Percentiles rank a stretch among this genome's conserved stretches.
Evolutionary conservation across 345 rosid species (phyloP).

Genomic region (Eucalyptus victrix): DNA sequence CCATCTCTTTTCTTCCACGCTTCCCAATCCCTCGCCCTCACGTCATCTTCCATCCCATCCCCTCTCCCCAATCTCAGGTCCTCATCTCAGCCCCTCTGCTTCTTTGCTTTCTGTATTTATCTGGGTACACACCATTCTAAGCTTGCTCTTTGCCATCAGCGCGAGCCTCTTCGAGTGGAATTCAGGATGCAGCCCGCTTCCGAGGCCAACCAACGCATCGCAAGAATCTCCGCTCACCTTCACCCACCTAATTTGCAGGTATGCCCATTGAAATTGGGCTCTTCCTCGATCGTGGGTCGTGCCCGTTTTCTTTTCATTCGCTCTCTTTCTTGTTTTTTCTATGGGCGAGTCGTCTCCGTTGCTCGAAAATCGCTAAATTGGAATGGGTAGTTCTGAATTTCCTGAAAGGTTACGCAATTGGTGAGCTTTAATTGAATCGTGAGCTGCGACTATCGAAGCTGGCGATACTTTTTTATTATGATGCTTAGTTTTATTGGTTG

Average conservation of each 20-base stretch:
- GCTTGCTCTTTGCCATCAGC: neutral
- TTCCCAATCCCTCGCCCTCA: constrained; percentile 4
- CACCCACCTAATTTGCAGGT: constrained; percentile 36
- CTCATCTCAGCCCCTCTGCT: neutral
- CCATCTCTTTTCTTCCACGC: neutral
- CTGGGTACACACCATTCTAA: neutral
- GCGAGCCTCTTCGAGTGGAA: neutral
- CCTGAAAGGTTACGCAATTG: neutral
- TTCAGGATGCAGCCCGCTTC: constrained; percentile 14
- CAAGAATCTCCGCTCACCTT: constrained; percentile 71
- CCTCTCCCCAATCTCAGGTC: neutral
- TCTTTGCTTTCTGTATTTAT: neutral
- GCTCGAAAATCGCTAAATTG: neutral
- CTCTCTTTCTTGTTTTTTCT: neutral
- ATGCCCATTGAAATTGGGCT: neutral
- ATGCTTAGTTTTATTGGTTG: neutral
- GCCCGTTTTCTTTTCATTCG: neutral
- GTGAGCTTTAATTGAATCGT: neutral
- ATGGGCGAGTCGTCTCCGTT: neutral
- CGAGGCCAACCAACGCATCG: constrained; percentile 54
- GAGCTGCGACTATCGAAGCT: neutral
- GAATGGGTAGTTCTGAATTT: neutral
- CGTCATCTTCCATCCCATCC: neutral
- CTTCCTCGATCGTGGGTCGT: neutral
- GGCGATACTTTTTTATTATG: neutral